phyloP scores from a whole-genome alignment of 164 flowering plant genomes.

The Magnolia sinica region DNA sequence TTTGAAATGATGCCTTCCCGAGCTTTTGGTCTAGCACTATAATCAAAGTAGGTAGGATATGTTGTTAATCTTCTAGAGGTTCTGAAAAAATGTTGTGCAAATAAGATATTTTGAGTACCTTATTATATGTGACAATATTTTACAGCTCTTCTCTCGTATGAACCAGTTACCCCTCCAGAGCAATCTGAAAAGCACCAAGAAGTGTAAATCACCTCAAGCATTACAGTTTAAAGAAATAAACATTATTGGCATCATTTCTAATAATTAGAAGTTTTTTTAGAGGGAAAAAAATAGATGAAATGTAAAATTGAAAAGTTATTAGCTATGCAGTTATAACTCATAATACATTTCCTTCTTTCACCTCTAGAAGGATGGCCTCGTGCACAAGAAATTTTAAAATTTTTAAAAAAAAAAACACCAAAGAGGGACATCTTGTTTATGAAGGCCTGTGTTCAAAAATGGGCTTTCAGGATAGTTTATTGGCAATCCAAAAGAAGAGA shows the following conservation, averaged over 20 bases:
- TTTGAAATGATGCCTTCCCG: constrained; percentile 41
- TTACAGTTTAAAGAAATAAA: neutral
- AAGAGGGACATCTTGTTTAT: no score
- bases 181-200: constrained; percentile 55
- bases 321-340: neutral
- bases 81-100: neutral
- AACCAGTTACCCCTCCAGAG: constrained; percentile 95
- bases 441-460: no score
- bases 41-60: constrained; percentile 3
- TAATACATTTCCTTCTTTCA: neutral
- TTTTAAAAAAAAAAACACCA: no score
- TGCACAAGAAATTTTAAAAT: no score
- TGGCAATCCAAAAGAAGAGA: no score
- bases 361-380: neutral
- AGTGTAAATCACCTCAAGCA: neutral
- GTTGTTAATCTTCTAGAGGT: neutral
- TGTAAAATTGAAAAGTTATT: neutral
- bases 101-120: constrained; percentile 39
- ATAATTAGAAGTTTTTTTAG: neutral
- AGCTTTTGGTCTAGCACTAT: constrained; percentile 70
- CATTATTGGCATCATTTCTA: neutral
- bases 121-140: constrained; percentile 66
- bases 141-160: constrained; percentile 95
- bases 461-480: no score
- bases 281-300: neutral